phyloP scores from a whole-genome alignment of 805 yeast species.

The Lachancea quebecensis region DNA sequence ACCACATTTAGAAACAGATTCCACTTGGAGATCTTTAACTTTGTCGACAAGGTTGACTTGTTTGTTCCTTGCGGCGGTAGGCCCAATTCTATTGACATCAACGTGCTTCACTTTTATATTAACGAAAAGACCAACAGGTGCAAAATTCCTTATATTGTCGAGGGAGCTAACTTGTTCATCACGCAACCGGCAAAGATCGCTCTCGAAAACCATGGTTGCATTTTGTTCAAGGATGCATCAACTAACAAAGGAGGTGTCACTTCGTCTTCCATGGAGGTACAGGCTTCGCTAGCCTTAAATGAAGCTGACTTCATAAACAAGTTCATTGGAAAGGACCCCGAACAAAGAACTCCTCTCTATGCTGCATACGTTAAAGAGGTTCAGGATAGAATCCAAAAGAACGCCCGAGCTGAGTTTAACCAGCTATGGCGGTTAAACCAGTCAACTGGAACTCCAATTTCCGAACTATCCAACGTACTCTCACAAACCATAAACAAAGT shows the following conservation, averaged over 20 bases:
- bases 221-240: conserved; percentile 90
- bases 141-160: conserved; percentile 81
- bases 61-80: conserved; percentile 99
- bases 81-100: conserved; percentile 89
- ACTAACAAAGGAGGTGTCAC: conserved; percentile 99
- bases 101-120: conserved; percentile 66
- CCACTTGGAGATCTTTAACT: conserved; percentile 68
- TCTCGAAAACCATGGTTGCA: conserved; percentile 79
- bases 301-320: conserved; percentile 72
- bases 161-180: conserved; percentile 94
- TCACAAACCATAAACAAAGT: conserved; percentile 78
- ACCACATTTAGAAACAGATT: conserved; percentile 83
- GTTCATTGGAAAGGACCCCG: conserved; percentile 54
- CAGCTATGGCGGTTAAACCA: conserved; percentile 75
- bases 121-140: conserved; percentile 71
- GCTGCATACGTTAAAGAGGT: conserved; percentile 77
- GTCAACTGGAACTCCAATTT: conserved; percentile 52
- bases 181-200: conserved; percentile 89
- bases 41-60: conserved; percentile 60
- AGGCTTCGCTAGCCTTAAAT: conserved; percentile 87
- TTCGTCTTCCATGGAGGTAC: conserved; percentile 89
- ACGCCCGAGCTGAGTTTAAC: conserved; percentile 81
- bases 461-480: conserved; percentile 72
- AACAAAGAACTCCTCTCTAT: conserved; percentile 64
- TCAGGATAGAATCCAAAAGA: conserved; percentile 63